Evolutionary conservation across 2,329 filamentous ascomycete genomes (phyloP), one percentile per base, ranked within the genome.

Genomic region (Xylaria digitata): DNA sequence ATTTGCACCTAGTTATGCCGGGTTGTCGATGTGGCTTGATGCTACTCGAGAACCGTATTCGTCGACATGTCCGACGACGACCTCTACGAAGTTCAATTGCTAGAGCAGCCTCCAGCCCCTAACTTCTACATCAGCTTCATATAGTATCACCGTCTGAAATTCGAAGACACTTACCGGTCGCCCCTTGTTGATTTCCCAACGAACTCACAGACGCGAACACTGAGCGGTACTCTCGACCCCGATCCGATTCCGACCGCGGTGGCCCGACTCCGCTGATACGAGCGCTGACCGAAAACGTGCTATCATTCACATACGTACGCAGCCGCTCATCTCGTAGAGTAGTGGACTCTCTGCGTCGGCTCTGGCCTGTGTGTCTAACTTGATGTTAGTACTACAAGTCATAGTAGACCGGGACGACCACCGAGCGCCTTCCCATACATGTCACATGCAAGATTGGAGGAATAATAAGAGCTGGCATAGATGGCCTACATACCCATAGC

Each of bases 401-500:
- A 45, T 34, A n/a, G 9, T 45, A 11, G 23, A 48, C 21, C 19
- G 15, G 17, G 23, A 49, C 32, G 17, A 21, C 42, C 53, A 7
- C 23, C 17, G 15, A 40, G 13, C n/a, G 7, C 43, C 26, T 7
- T 15, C 34, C 48, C 40, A 13, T 57, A 43, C 30, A 46, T 21
- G 6, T 9, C 46, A 2, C n/a, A 9, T 34, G 17, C 34, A 45
- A 58, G 37, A 19, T 32, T 11, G 1, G n/a, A 45, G 40, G 11
- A 46, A 19, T 46, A 2, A n/a, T 26, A 45, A 17, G 40, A 6
- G 13, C 15, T 52, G 40, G 32, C 8, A 34, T 26, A 21, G 49
- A n/a, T 8, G 11, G 26, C 19, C 17, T 34, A 53, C 58, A 61
- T 53, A 65, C 62, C 42, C 42, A 32, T n/a, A 19, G 56, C 56